Evolutionary conservation across 768 basidiomycete genomes (phyloP), one percentile per base, ranked within the genome.

Genomic region (Russula abietina): DNA sequence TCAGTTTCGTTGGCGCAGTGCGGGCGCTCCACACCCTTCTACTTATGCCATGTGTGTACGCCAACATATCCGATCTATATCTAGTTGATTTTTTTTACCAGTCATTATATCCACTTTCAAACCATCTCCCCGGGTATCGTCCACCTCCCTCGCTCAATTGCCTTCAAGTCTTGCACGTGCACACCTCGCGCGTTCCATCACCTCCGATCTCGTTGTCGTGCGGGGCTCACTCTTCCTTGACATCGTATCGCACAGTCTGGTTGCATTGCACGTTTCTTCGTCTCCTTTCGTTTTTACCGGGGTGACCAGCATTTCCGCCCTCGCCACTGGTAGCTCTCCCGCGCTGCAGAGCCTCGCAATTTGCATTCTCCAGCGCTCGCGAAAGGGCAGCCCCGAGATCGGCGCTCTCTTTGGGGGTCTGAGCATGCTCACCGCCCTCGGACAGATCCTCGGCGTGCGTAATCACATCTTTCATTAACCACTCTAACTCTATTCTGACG

Each of bases 381-480:
- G 70, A 39, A 72, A 75, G 24, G 77, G 78, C 7, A 70, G 68
- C 32, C 70, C 74, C 43, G 72, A 72, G 8, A 65, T 70, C 1
- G 89, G 89, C 0, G 78, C 82, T 24, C 69, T 91, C 41, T 89
- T 91, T 59, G 88, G 88, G 16, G 87, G 87, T 1, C 75, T 91
- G 60, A 84, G 87, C 2, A 81, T 88, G 17, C 70, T 91, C 48
- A 81, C 84, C 57, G 86, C 89, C 0, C 71, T 84, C 10, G 84
- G 84, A 0, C 85, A 86, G 71, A 84, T 90, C 46, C 56, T 82
- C 22, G 80, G 78, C 46, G 81, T 80, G 78, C 46, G 81, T 80
- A 65, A 59, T 52, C 11, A 9, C 43, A 75, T 72, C 10, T n/a
- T 43, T 36, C 24, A 24, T 2, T 30, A 17, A 43, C 68, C 75